Conservation (phyloP, 2,329 filamentous ascomycete species). For the Diaporthe amygdali region DNA sequence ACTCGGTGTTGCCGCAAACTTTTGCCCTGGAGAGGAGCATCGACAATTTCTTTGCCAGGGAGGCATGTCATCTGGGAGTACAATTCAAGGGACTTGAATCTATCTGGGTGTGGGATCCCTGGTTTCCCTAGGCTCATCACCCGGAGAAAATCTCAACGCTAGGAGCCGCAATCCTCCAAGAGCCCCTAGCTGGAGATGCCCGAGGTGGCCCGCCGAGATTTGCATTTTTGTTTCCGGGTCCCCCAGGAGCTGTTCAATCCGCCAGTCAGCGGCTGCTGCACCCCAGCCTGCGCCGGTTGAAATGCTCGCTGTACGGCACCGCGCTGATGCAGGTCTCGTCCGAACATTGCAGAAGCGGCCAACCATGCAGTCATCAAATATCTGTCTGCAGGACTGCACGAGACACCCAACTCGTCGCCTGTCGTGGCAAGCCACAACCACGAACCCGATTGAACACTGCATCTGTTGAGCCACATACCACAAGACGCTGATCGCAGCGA, state of each 20-base stretch:
- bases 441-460: not conserved
- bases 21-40: not conserved
- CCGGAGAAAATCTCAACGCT: constrained; percentile 13
- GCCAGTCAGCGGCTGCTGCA: not conserved
- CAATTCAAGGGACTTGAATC: constrained; percentile 2
- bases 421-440: constrained; percentile 4
- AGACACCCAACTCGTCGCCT: not conserved
- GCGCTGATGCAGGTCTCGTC: not conserved
- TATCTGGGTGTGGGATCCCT: not conserved
- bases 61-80: not conserved
- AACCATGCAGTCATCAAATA: constrained; percentile 13
- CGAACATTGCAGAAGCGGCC: not conserved
- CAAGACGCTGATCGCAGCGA: not conserved
- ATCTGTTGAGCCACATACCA: not conserved
- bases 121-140: not conserved
- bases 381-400: not conserved
- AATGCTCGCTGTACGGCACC: not conserved
- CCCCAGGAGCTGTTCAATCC: not conserved
- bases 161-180: not conserved
- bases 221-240: not conserved
- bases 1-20: constrained; percentile 6
- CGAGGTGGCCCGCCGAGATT: constrained; percentile 6
- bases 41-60: constrained; percentile 1
- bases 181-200: constrained; percentile 7
- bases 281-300: not conserved